A percentile compares a stretch with the other conserved stretches of the same genome.
These are phyloP conservation scores for Glomus cerebriforme DNA, from an alignment of 192 early-diverging fungal genomes.

Conservation along the genomic window DNA sequence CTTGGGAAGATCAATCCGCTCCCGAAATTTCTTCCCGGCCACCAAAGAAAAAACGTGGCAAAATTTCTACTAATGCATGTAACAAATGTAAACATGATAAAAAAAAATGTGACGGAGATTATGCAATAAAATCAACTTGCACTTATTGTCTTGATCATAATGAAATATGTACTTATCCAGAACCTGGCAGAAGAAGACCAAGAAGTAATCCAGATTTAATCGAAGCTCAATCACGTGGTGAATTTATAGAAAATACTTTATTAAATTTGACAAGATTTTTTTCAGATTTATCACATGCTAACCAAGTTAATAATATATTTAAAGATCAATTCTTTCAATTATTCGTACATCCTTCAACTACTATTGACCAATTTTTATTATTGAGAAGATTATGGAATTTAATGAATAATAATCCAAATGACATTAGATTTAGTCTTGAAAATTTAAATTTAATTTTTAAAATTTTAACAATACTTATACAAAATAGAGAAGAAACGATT, in stretches of 20 bases:
- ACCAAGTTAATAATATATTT: background rate
- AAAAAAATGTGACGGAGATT: conserved; percentile 2
- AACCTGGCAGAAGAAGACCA: background rate
- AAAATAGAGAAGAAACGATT: background rate
- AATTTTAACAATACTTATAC: background rate
- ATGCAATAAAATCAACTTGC: background rate
- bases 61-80: background rate
- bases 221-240: background rate
- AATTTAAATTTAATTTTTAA: background rate
- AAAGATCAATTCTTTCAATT: background rate
- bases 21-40: background rate
- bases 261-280: background rate
- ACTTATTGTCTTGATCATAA: background rate
- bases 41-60: background rate
- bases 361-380: background rate
- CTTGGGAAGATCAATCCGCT: background rate
- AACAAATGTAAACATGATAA: background rate
- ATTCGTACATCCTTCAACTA: background rate
- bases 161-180: background rate
- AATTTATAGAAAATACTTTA: background rate
- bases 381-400: background rate
- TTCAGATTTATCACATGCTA: background rate
- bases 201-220: background rate
- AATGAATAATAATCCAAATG: background rate
- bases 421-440: background rate